A percentile compares a stretch with the other conserved stretches of the same genome.
Evolutionary conservation across 2,329 filamentous ascomycete species (phyloP).

Genomic region (Ascochyta fabae): DNA sequence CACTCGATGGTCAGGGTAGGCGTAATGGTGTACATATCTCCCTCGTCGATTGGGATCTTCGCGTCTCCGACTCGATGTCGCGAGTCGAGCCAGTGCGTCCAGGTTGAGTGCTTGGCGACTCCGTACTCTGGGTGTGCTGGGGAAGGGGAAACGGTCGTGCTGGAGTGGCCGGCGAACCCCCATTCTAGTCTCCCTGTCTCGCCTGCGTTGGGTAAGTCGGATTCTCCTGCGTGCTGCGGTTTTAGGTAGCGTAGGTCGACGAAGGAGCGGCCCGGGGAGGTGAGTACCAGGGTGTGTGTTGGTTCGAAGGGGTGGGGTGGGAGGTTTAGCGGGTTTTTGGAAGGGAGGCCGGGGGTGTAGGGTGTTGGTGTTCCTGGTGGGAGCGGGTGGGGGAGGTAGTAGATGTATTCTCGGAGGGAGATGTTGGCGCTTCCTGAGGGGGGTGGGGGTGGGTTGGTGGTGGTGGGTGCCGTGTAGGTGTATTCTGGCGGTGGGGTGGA

Average conservation of each 20-base stretch:
- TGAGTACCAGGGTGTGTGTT: conserved; percentile 70
- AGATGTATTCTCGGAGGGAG: conserved; percentile 65
- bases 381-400: conserved; percentile 58
- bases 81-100: conserved; percentile 68
- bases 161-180: conserved; percentile 60
- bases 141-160: too few species aligned
- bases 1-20: conserved; percentile 54
- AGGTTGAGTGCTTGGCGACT: conserved; percentile 45
- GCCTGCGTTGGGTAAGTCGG: conserved; percentile 31
- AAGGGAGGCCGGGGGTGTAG: conserved; percentile 36
- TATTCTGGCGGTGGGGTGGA: not conserved
- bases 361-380: conserved; percentile 33
- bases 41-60: conserved; percentile 53
- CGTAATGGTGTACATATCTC: conserved; percentile 59
- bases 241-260: conserved; percentile 66
- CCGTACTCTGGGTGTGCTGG: not conserved
- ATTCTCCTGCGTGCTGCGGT: conserved; percentile 13
- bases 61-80: conserved; percentile 49
- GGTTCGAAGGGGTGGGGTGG: conserved; percentile 55
- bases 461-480: not conserved
- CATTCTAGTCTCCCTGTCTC: conserved; percentile 62
- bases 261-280: conserved; percentile 63
- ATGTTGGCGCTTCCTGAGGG: conserved; percentile 47
- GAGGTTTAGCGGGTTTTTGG: conserved; percentile 34
- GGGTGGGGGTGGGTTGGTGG: not conserved